Percentiles rank a stretch among this genome's conserved stretches.
phyloP scores from a whole-genome alignment of 768 basidiomycete genomes.

The Boletus pseudo-olivaceus region DNA sequence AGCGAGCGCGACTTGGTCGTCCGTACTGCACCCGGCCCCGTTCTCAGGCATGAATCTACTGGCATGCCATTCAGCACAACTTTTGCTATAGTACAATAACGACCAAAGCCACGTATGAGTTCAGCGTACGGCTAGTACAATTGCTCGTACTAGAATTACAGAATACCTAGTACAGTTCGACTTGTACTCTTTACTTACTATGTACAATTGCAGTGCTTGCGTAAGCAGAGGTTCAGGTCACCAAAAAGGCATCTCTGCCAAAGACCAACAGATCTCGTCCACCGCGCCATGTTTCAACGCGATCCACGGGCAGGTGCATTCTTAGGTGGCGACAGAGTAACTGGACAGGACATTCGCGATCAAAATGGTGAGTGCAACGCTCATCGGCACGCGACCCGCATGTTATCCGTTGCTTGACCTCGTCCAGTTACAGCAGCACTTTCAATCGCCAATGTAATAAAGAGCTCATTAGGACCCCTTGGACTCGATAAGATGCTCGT shows the following conservation, averaged over 20 bases:
- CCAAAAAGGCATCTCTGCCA: background rate
- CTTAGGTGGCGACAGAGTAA: conserved; percentile 88
- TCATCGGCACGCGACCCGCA: background rate
- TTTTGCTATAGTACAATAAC: background rate
- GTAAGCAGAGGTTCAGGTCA: conserved; percentile 14
- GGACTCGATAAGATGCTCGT: conserved; percentile 98
- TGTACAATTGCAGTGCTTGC: conserved; percentile 3
- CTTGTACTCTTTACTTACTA: no score
- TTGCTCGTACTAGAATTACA: background rate
- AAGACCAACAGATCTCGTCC: conserved; percentile 2
- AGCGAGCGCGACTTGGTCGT: background rate
- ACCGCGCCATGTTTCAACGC: conserved; percentile 71
- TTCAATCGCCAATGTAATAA: conserved; percentile 96
- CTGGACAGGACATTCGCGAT: conserved; percentile 94
- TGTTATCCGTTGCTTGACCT: background rate
- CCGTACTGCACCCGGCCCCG: conserved; percentile 7
- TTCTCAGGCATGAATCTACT: background rate
- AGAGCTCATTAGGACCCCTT: conserved; percentile 92
- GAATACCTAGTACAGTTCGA: no score
- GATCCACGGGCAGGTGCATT: conserved; percentile 91
- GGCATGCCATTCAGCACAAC: background rate
- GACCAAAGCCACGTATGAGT: background rate
- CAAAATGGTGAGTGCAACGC: conserved; percentile 73
- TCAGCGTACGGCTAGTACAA: background rate
- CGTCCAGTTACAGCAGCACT: conserved; percentile 85